Evolutionary conservation across 192 early-diverging fungal genomes (phyloP).

Genomic region (Allomyces macrogynus): DNA sequence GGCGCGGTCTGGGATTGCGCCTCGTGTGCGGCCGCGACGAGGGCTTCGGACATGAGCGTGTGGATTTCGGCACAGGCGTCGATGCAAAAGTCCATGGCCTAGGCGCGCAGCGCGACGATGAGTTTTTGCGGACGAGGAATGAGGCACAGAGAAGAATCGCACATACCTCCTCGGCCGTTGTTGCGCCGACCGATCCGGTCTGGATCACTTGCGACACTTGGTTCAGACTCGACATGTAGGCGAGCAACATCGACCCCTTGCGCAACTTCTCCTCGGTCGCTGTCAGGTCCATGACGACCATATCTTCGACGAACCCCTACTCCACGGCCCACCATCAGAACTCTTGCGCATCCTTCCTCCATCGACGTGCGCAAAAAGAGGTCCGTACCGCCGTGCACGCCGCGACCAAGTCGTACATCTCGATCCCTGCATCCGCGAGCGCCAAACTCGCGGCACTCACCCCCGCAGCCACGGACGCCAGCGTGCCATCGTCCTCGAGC

Average conservation of each 20-base stretch:
- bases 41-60: conserved; percentile 37
- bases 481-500: conserved; percentile 45
- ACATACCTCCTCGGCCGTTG: conserved; percentile 26
- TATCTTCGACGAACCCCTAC: conserved; percentile 3
- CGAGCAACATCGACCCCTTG: conserved; percentile 39
- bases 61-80: conserved; percentile 59
- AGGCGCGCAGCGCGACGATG: neutral
- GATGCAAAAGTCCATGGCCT: conserved; percentile 48
- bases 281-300: conserved; percentile 28
- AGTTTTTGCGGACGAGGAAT: neutral
- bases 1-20: no score
- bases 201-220: conserved; percentile 61
- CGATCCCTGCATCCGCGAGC: conserved; percentile 64
- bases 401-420: conserved; percentile 63
- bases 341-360: neutral
- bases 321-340: conserved; percentile 7
- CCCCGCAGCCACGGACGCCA: conserved; percentile 39
- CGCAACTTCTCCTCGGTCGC: conserved; percentile 35
- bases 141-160: neutral
- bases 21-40: conserved; percentile 5
- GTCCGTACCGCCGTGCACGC: conserved; percentile 41
- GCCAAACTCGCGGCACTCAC: conserved; percentile 43
- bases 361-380: conserved; percentile 2
- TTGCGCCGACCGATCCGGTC: conserved; percentile 32
- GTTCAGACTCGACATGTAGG: conserved; percentile 61